These are phyloP conservation scores for Chaetomium tenue DNA, from an alignment of 495 filamentous ascomycete species.

Conservation along the genomic window DNA sequence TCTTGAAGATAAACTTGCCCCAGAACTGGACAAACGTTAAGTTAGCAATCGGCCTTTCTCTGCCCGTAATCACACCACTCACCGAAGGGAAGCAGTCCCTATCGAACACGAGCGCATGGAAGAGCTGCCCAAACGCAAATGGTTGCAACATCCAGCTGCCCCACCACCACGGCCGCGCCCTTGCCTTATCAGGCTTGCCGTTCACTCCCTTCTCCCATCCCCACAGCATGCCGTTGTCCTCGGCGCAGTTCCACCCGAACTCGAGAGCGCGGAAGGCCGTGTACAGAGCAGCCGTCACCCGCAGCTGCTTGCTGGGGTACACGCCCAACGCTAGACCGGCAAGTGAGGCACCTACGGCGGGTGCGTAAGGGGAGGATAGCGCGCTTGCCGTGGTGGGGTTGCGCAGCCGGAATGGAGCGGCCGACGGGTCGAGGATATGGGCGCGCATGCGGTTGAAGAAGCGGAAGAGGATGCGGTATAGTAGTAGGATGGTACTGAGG, in stretches of 20 bases:
- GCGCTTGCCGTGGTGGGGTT: constrained; percentile 73
- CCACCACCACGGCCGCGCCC: constrained; percentile 75
- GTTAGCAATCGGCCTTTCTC: constrained; percentile 7
- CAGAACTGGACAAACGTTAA: constrained; percentile 47
- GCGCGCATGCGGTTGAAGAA: constrained; percentile 80
- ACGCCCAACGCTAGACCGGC: constrained; percentile 80
- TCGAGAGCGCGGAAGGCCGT: constrained; percentile 75
- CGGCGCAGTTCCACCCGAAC: constrained; percentile 78
- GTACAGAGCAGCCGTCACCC: constrained; percentile 78
- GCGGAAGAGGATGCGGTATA: constrained; percentile 85
- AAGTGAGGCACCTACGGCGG: constrained; percentile 81
- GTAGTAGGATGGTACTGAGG: constrained; percentile 76
- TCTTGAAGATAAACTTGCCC: constrained; percentile 68
- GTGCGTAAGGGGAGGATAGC: constrained; percentile 77
- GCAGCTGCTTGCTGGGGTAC: constrained; percentile 71
- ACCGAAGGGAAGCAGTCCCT: constrained; percentile 74
- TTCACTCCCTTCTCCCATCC: constrained; percentile 45
- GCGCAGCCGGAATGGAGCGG: constrained; percentile 71
- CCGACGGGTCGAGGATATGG: constrained; percentile 71
- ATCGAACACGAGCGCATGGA: constrained; percentile 92
- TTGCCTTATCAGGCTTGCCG: constrained; percentile 39
- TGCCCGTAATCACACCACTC: constrained; percentile 1
- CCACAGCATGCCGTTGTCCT: constrained; percentile 76
- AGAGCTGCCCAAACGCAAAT: constrained; percentile 81
- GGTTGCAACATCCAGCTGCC: constrained; percentile 97